These are phyloP conservation scores for Nemania sp. DNA, from an alignment of 2,329 filamentous ascomycete genomes.

Conservation along the genomic window DNA sequence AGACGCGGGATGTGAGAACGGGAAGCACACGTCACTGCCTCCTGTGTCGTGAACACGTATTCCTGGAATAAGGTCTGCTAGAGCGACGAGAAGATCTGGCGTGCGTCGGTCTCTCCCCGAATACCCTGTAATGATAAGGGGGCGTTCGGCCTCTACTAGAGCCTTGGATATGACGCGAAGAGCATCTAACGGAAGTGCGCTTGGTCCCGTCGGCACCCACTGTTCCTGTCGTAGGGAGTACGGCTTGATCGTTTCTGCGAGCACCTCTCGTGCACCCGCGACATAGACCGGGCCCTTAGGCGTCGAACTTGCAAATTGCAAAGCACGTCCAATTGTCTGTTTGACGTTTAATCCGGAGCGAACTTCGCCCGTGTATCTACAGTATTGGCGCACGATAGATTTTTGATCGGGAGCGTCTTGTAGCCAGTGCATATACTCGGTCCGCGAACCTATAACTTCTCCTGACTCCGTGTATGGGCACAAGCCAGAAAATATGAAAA, in stretches of 20 bases:
- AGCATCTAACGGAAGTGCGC: slow-evolving; percentile 41
- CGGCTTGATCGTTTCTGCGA: slow-evolving; percentile 62
- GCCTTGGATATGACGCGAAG: slow-evolving; percentile 47
- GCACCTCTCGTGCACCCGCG: slow-evolving; percentile 66
- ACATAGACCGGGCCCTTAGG: slow-evolving; percentile 73
- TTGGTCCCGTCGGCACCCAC: slow-evolving; percentile 33
- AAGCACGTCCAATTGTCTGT: slow-evolving; percentile 72
- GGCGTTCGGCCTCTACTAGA: slow-evolving; percentile 50
- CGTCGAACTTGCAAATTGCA: slow-evolving; percentile 71
- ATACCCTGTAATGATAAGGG: slow-evolving; percentile 54
- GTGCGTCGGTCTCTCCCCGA: slow-evolving; percentile 49
- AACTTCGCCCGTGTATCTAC: slow-evolving; percentile 70
- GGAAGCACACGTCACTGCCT: slow-evolving; percentile 53
- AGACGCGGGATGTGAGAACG: slow-evolving; percentile 42
- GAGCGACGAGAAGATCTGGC: slow-evolving; percentile 47
- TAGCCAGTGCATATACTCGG: slow-evolving; percentile 80
- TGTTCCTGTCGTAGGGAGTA: slow-evolving; percentile 31
- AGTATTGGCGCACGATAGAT: slow-evolving; percentile 73
- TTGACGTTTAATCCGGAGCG: slow-evolving; percentile 74
- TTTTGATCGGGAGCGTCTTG: slow-evolving; percentile 78
- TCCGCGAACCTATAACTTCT: slow-evolving; percentile 69
- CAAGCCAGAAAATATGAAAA: slow-evolving; percentile 75
- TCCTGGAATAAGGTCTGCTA: slow-evolving; percentile 51
- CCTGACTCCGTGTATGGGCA: slow-evolving; percentile 74
- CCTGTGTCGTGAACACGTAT: slow-evolving; percentile 55